A percentile compares a stretch with the other conserved stretches of the same genome.
These are phyloP conservation scores for Trifolium dubium DNA, from an alignment of 306 rosid genomes.

Conservation along the genomic window DNA sequence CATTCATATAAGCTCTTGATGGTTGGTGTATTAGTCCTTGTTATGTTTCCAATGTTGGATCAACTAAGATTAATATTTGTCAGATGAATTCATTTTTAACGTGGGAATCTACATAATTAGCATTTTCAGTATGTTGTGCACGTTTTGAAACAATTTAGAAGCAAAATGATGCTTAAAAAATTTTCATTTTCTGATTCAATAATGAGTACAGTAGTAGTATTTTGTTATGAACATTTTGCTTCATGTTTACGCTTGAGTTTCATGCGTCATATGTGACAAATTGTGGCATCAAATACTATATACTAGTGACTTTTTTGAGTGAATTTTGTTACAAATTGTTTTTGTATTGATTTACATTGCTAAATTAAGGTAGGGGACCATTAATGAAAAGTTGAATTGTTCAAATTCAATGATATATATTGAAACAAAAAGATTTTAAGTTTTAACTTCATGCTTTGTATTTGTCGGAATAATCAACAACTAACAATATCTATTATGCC, in stretches of 20 bases:
- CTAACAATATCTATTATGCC: slow-evolving; percentile 41
- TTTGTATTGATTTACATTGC: slow-evolving; percentile 30
- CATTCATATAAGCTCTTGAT: slow-evolving; percentile 21
- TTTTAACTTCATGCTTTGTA: slow-evolving; percentile 44
- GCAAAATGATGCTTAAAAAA: slow-evolving; percentile 48
- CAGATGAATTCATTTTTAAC: slow-evolving; percentile 46
- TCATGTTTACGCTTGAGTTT: slow-evolving; percentile 36
- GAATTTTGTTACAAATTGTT: slow-evolving; percentile 38
- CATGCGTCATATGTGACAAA: slow-evolving; percentile 32
- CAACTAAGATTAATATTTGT: slow-evolving; percentile 42
- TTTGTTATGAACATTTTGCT: slow-evolving; percentile 36
- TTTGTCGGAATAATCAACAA: slow-evolving; percentile 42
- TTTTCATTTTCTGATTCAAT: slow-evolving; percentile 33
- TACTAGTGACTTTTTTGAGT: not conserved
- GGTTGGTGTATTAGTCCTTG: slow-evolving; percentile 3
- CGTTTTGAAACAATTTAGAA: slow-evolving; percentile 43
- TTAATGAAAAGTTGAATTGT: slow-evolving; percentile 43
- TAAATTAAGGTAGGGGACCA: slow-evolving; percentile 58
- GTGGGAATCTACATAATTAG: slow-evolving; percentile 49
- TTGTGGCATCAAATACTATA: not conserved
- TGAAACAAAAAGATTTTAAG: slow-evolving; percentile 32
- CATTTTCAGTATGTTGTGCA: slow-evolving; percentile 47
- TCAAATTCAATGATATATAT: slow-evolving; percentile 38
- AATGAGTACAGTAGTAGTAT: not conserved
- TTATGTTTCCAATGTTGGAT: slow-evolving; percentile 38